Conservation (phyloP, 805 yeast species). For the Nadsonia fulvescens region DNA sequence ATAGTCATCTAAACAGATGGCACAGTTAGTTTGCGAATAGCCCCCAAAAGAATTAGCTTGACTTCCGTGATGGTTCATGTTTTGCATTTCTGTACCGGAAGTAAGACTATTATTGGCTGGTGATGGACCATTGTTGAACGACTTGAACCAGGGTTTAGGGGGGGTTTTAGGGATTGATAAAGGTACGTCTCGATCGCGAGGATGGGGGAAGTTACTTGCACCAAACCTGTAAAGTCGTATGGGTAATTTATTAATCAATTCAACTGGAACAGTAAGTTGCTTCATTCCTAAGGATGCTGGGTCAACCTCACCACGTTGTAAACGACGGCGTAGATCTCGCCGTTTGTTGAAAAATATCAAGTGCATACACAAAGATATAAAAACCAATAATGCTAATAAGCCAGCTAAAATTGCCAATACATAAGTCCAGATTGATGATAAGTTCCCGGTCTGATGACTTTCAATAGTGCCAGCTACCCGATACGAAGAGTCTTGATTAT, state of each 20-base stretch:
- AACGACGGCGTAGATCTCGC: constrained; percentile 3
- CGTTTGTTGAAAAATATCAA: constrained; percentile 5
- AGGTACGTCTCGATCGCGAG: too few relatives aligned
- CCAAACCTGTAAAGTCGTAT: constrained; percentile 4
- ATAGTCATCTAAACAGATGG: constrained; percentile 58
- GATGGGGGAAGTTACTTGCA: constrained; percentile 1
- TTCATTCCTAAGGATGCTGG: constrained; percentile 6
- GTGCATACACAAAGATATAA: constrained; percentile 4
- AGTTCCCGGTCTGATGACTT: too few relatives aligned
- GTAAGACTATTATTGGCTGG: background rate
- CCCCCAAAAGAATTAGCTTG: constrained; percentile 3
- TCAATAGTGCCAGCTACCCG: too few relatives aligned
- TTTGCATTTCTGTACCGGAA: background rate
- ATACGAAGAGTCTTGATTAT: too few relatives aligned
- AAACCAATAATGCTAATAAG: constrained; percentile 3
- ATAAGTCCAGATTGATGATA: too few relatives aligned
- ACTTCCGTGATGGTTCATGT: background rate
- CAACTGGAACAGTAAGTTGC: constrained; percentile 5
- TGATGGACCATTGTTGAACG: background rate
- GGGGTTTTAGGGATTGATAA: background rate
- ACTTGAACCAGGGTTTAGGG: background rate
- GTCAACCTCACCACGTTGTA: constrained; percentile 6
- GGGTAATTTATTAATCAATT: constrained; percentile 4
- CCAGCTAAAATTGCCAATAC: constrained; percentile 7
- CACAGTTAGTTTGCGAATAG: constrained; percentile 27